Evolutionary conservation across 2,329 filamentous ascomycete genomes (phyloP).

Genomic region (Curvularia eragrostidis): DNA sequence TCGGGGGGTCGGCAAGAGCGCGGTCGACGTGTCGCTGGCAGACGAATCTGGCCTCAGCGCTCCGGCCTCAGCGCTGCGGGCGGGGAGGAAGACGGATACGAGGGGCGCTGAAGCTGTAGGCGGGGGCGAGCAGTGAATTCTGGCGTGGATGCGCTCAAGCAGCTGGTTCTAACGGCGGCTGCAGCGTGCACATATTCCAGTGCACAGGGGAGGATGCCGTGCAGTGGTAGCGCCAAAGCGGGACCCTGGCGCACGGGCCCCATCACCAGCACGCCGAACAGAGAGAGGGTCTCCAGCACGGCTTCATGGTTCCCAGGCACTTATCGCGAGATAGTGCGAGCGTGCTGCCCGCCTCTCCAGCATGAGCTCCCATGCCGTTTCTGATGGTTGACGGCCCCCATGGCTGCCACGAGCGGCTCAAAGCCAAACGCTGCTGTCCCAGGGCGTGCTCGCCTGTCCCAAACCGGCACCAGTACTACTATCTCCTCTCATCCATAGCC

Average conservation of each 20-base stretch:
- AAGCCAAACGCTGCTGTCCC: background rate
- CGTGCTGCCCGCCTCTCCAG: background rate
- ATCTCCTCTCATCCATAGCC: background rate
- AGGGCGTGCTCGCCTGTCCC: slow-evolving; percentile 3
- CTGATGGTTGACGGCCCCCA: background rate
- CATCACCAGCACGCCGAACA: slow-evolving; percentile 10
- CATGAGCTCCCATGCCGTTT: background rate
- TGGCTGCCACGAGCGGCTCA: background rate
- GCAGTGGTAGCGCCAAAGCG: slow-evolving; percentile 22
- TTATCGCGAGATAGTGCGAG: background rate
- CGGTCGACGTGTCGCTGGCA: slow-evolving; percentile 25
- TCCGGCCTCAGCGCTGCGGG: slow-evolving; percentile 27
- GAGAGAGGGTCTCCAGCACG: background rate
- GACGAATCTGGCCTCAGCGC: slow-evolving; percentile 29
- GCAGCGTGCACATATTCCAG: slow-evolving; percentile 15
- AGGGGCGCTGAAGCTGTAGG: background rate
- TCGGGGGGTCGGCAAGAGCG: slow-evolving; percentile 33
- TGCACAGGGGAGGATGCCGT: slow-evolving; percentile 17
- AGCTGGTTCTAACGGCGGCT: slow-evolving; percentile 9
- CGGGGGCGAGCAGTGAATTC: slow-evolving; percentile 5
- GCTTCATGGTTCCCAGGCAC: background rate
- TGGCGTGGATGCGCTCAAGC: slow-evolving; percentile 10
- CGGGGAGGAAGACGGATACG: background rate
- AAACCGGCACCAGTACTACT: background rate
- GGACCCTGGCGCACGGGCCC: slow-evolving; percentile 15